Percentiles rank a stretch among this genome's conserved stretches.
phyloP scores from a whole-genome alignment of 2,329 filamentous ascomycete genomes.

The Arthrobotrys entomopaga region DNA sequence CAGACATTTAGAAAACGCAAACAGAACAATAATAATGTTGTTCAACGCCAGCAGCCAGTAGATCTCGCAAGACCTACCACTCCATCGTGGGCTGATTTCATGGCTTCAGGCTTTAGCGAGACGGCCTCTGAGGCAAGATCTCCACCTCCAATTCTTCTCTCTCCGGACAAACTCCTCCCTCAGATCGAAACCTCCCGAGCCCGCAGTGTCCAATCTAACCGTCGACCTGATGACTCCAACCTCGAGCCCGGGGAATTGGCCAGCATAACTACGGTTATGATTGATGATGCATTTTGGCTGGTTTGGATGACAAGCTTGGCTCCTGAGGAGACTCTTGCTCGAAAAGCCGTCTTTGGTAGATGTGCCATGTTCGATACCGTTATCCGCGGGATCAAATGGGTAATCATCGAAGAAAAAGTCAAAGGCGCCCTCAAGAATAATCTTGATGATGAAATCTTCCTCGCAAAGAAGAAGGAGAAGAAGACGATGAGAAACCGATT shows the following conservation, averaged over 20 bases:
- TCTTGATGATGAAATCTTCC: constrained; percentile 84
- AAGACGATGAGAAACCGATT: constrained; percentile 66
- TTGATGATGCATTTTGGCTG: constrained; percentile 99
- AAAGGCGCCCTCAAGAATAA: constrained; percentile 84
- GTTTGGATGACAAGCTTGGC: constrained; percentile 98
- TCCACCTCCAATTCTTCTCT: constrained; percentile 77
- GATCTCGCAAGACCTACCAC: constrained; percentile 85
- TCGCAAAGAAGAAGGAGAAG: constrained; percentile 86
- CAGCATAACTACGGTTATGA: constrained; percentile 83
- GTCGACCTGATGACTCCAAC: constrained; percentile 73
- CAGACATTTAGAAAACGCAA: constrained; percentile 70
- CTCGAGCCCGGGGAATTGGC: constrained; percentile 93
- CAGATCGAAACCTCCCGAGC: constrained; percentile 79
- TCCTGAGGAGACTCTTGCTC: constrained; percentile 82
- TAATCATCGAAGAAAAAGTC: constrained; percentile 82
- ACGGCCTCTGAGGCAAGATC: constrained; percentile 71
- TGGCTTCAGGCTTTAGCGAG: constrained; percentile 91
- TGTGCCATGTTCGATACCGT: constrained; percentile 91
- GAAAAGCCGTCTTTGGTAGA: constrained; percentile 92
- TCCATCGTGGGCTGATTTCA: constrained; percentile 97
- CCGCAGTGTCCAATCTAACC: constrained; percentile 86
- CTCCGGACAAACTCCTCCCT: constrained; percentile 89
- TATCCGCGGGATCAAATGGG: constrained; percentile 83
- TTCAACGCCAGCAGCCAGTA: constrained; percentile 60
- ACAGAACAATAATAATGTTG: constrained; percentile 11